Percentiles rank a stretch among this genome's conserved stretches.
These are phyloP conservation scores for Rutstroemia sydowiana DNA, from an alignment of 2,329 filamentous ascomycete species.

Conservation along the genomic window DNA sequence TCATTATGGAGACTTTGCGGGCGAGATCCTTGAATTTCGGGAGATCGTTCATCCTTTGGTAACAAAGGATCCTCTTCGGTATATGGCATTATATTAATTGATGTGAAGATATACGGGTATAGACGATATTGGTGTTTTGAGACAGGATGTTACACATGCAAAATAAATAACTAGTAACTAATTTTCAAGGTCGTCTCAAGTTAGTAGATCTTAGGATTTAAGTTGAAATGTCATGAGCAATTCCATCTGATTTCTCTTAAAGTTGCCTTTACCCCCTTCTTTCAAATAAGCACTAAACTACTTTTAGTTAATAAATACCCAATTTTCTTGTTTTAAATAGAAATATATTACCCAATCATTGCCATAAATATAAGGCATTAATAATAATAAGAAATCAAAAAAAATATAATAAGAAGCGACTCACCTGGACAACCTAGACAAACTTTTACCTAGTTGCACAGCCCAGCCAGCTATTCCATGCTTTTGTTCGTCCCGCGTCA, in stretches of 20 bases:
- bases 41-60: slow-evolving; percentile 20
- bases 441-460: too few species aligned
- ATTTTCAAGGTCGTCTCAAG: too few species aligned
- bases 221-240: too few species aligned
- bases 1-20: slow-evolving; percentile 18
- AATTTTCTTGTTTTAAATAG: background rate
- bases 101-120: background rate
- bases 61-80: slow-evolving; percentile 28
- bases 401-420: too few species aligned
- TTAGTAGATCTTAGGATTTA: too few species aligned
- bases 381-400: too few species aligned
- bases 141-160: background rate
- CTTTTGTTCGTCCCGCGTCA: background rate
- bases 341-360: too few species aligned
- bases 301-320: background rate
- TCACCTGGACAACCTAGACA: too few species aligned
- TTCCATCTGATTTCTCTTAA: too few species aligned
- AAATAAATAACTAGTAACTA: too few species aligned
- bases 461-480: too few species aligned
- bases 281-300: background rate
- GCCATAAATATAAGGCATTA: too few species aligned
- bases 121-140: background rate
- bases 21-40: slow-evolving; percentile 25
- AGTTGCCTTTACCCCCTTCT: background rate
- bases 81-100: background rate